Percentiles rank a stretch among this genome's conserved stretches.
Conservation (phyloP, 2,329 filamentous ascomycete species). For the Karstenula rhodostoma region DNA sequence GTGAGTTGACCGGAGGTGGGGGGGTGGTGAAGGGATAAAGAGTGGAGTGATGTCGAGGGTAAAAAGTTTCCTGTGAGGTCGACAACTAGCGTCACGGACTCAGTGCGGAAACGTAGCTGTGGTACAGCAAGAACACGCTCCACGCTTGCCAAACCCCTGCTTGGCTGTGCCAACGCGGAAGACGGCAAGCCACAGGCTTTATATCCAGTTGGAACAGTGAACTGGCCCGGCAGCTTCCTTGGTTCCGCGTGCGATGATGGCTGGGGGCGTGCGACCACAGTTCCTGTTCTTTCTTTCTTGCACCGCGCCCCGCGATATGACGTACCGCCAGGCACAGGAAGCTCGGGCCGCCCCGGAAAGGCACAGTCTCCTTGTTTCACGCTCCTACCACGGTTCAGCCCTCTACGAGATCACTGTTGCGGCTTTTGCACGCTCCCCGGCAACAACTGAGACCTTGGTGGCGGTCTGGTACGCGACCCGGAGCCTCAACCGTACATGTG, state of each 20-base stretch:
- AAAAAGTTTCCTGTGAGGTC: conserved; percentile 9
- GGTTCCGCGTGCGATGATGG: conserved; percentile 13
- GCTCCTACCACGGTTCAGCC: background rate
- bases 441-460: conserved; percentile 1
- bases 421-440: conserved; percentile 16
- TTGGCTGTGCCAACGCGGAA: conserved; percentile 10
- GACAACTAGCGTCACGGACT: conserved; percentile 8
- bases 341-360: conserved; percentile 3
- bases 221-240: conserved; percentile 16
- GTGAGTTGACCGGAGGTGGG: conserved; percentile 8
- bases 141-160: background rate
- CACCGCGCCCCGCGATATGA: conserved; percentile 20
- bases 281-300: conserved; percentile 8
- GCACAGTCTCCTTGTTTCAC: background rate
- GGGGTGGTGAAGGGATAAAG: conserved; percentile 1
- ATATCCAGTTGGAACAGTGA: background rate
- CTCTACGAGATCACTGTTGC: conserved; percentile 11
- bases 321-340: conserved; percentile 18
- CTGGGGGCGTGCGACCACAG: conserved; percentile 5
- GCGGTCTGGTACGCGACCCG: background rate
- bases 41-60: background rate
- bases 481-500: conserved; percentile 3
- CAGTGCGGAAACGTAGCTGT: conserved; percentile 4
- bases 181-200: conserved; percentile 11
- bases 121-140: conserved; percentile 8